Conservation (phyloP, 2,329 filamentous ascomycete genomes). For the Sphaerulina musiva region DNA sequence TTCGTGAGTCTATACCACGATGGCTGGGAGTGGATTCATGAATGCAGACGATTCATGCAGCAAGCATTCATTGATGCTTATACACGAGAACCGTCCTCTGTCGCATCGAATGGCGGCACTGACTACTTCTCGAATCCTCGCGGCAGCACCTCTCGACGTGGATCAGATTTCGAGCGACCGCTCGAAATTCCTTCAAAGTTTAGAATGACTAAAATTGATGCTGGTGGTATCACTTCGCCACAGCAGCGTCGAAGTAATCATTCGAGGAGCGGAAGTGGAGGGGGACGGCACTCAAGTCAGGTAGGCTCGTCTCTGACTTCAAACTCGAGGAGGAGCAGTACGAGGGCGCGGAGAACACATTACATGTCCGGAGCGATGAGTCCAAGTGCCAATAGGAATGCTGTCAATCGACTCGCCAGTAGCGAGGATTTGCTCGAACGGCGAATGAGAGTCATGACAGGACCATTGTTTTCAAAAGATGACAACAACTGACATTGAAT, state of each 20-base stretch:
- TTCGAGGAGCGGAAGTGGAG: slow-evolving; percentile 8
- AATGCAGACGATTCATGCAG: slow-evolving; percentile 73
- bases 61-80: slow-evolving; percentile 58
- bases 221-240: neutral
- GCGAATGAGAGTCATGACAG: slow-evolving; percentile 44
- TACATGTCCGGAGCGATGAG: slow-evolving; percentile 25
- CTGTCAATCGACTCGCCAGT: slow-evolving; percentile 41
- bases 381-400: slow-evolving; percentile 32
- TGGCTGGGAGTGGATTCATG: slow-evolving; percentile 79
- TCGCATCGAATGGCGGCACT: slow-evolving; percentile 16
- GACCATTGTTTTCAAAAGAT: slow-evolving; percentile 3
- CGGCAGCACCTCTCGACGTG: slow-evolving; percentile 13
- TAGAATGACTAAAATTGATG: slow-evolving; percentile 19
- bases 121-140: slow-evolving; percentile 24
- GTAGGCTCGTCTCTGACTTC: slow-evolving; percentile 2
- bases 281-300: slow-evolving; percentile 15
- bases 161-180: slow-evolving; percentile 66
- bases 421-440: slow-evolving; percentile 43
- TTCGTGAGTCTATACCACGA: slow-evolving; percentile 84
- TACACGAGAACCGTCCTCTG: slow-evolving; percentile 30
- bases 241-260: slow-evolving; percentile 8
- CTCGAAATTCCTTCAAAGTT: slow-evolving; percentile 63
- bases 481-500: neutral
- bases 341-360: slow-evolving; percentile 23
- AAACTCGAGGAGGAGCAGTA: slow-evolving; percentile 25